A percentile compares a stretch with the other conserved stretches of the same genome.
Conservation (phyloP, 73 alveolate species). For the Symbiodinium natans region DNA sequence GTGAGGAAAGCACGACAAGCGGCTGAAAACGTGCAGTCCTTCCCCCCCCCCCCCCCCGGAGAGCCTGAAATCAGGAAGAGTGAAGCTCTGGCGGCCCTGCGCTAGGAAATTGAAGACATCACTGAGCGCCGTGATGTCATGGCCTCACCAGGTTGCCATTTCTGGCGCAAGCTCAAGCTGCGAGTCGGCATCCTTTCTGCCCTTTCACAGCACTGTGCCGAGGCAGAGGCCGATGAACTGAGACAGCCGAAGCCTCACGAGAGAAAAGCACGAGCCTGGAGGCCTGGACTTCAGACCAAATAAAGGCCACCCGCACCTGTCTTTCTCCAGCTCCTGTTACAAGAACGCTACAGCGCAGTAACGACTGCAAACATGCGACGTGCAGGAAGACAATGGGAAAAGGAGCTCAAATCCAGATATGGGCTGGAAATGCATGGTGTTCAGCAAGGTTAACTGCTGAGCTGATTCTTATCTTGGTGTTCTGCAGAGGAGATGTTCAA, state of each 20-base stretch:
- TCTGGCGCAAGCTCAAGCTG: background rate
- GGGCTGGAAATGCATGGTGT: no score
- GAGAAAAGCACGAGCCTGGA: background rate
- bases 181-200: background rate
- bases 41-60: background rate
- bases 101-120: constrained; percentile 73
- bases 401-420: no score
- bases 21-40: no score
- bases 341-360: background rate
- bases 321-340: constrained; percentile 66
- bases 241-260: constrained; percentile 53
- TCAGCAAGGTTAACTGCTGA: no score
- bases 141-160: constrained; percentile 13
- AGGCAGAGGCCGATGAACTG: constrained; percentile 44
- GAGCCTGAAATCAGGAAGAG: constrained; percentile 74
- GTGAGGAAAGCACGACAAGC: background rate
- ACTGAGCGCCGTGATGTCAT: constrained; percentile 72
- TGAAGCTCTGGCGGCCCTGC: constrained; percentile 89
- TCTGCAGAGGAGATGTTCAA: no score
- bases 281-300: background rate
- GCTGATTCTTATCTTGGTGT: no score
- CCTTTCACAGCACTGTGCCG: background rate
- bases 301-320: background rate
- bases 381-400: no score
- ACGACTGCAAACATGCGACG: no score